Percentiles rank a stretch among this genome's conserved stretches.
phyloP scores from a whole-genome alignment of 2,329 filamentous ascomycete genomes.

The Fonsecaea erecta region DNA sequence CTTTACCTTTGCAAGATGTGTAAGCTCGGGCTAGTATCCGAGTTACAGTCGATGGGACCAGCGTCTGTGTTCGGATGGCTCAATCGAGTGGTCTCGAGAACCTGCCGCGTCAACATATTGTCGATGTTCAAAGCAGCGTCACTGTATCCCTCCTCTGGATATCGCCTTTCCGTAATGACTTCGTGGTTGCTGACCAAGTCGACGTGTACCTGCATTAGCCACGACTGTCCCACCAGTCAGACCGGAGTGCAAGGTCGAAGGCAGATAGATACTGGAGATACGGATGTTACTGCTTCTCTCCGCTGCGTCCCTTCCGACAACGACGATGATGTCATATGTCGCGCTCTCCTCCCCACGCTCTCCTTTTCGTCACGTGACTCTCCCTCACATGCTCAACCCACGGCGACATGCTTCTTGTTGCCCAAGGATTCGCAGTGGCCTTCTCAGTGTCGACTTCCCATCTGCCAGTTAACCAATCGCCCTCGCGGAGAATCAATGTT shows the following conservation, averaged over 20 bases:
- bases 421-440: neutral
- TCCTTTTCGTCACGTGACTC: neutral
- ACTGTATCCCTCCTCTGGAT: neutral
- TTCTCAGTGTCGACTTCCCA: too few species aligned
- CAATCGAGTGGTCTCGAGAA: neutral
- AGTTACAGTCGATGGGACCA: neutral
- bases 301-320: too few species aligned
- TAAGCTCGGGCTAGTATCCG: neutral
- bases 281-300: neutral
- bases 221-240: neutral
- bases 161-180: neutral
- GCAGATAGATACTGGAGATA: neutral
- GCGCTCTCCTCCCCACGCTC: neutral
- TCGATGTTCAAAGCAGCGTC: neutral
- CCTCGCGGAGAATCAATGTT: too few species aligned
- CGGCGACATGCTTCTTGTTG: neutral
- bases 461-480: too few species aligned
- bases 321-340: slow-evolving; percentile 11
- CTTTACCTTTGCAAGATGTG: neutral
- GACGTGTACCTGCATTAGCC: neutral
- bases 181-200: neutral
- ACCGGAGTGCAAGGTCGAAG: neutral
- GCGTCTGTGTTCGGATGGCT: too few species aligned
- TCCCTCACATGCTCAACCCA: neutral
- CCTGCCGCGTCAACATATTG: neutral